phyloP scores from a whole-genome alignment of 1,139 yeast species.

The Kurtzmaniella quercitrusa region DNA sequence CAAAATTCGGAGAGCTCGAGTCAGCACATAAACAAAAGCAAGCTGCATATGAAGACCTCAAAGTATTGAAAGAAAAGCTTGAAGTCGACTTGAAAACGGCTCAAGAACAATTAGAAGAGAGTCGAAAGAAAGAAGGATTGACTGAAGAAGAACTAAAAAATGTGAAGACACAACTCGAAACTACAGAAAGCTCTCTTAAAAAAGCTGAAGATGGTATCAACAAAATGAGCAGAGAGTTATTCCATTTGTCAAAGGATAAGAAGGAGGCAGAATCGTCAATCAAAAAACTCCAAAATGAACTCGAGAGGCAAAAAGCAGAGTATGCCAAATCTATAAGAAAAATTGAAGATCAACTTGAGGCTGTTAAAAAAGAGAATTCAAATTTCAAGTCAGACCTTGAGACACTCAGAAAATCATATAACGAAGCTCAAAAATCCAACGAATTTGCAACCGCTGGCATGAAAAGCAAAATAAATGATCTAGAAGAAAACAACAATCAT shows the following conservation, averaged over 20 bases:
- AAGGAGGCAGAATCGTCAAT: slow-evolving; percentile 46
- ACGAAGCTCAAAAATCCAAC: slow-evolving; percentile 9
- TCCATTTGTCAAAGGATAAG: slow-evolving; percentile 60
- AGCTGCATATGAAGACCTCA: slow-evolving; percentile 28
- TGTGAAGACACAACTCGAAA: slow-evolving; percentile 24
- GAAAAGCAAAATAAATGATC: slow-evolving; percentile 19
- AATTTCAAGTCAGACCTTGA: slow-evolving; percentile 20
- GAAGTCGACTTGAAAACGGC: slow-evolving; percentile 25
- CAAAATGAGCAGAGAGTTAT: slow-evolving; percentile 82
- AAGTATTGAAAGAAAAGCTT: slow-evolving; percentile 24
- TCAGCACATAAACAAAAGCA: slow-evolving; percentile 30
- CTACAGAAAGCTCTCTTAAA: slow-evolving; percentile 44
- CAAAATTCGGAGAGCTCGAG: slow-evolving; percentile 17
- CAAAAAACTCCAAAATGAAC: slow-evolving; percentile 37
- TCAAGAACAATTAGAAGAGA: slow-evolving; percentile 26
- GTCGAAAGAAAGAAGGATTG: slow-evolving; percentile 17
- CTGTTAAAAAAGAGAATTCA: slow-evolving; percentile 19
- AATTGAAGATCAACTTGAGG: slow-evolving; percentile 21
- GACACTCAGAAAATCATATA: slow-evolving; percentile 16
- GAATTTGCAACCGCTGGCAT: slow-evolving; percentile 17
- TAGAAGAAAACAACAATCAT: slow-evolving; percentile 32
- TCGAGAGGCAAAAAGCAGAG: slow-evolving; percentile 19
- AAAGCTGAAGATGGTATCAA: slow-evolving; percentile 86
- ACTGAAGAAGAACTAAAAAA: slow-evolving; percentile 19
- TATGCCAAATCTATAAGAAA: slow-evolving; percentile 15